Evolutionary conservation across 139 green algal species (phyloP).

Genomic region (Micractinium sp.): DNA sequence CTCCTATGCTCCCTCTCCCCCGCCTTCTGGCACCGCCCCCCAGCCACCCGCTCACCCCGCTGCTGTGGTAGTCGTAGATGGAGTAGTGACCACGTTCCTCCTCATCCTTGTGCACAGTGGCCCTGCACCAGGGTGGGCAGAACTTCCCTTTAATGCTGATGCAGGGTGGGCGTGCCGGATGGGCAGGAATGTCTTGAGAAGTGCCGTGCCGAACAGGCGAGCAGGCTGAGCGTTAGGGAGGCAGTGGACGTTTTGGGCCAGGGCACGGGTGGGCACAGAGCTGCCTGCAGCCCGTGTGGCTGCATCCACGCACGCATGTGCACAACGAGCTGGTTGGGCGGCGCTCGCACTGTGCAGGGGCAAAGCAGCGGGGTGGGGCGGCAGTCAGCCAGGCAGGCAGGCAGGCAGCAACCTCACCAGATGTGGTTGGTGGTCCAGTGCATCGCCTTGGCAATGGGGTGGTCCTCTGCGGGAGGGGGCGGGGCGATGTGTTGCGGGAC

Average conservation of each 20-base stretch:
- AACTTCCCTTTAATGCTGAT: not conserved
- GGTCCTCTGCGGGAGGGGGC: not conserved
- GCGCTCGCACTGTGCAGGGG: not conserved
- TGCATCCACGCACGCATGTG: not conserved
- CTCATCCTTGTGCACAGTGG: slow-evolving; percentile 29
- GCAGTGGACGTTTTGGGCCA: no score
- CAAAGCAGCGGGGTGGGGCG: not conserved
- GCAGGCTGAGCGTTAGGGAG: no score
- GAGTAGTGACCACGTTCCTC: slow-evolving; percentile 19
- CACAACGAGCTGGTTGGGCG: not conserved
- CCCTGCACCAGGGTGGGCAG: not conserved
- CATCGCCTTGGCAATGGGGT: slow-evolving; percentile 35
- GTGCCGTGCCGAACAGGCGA: no score
- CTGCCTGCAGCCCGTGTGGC: no score
- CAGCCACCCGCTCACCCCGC: not conserved
- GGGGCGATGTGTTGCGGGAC: not conserved
- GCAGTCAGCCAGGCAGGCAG: not conserved
- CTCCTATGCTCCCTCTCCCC: no score
- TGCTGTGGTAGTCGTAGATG: slow-evolving; percentile 33
- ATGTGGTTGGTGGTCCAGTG: slow-evolving; percentile 45
- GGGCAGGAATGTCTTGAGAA: no score
- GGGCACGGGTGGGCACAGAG: no score
- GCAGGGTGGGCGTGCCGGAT: not conserved
- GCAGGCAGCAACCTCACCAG: not conserved
- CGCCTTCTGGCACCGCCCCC: no score